Base-by-base conservation (phyloP, 139 green algal species). In the Desmodesmus armatus region DNA sequence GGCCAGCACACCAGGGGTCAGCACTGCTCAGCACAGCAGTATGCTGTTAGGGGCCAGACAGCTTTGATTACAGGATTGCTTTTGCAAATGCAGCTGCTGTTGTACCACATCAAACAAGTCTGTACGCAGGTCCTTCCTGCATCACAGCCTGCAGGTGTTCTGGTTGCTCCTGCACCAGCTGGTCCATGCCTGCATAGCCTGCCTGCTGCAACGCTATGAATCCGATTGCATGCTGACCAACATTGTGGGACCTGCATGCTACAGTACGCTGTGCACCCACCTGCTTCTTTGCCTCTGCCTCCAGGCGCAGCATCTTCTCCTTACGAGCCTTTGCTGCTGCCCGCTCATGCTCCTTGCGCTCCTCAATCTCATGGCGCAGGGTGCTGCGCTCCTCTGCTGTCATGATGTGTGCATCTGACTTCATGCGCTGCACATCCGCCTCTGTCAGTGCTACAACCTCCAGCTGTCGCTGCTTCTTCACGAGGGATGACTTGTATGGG, bases 261-360 rank as follows among this genome's bases (percentile, higher is more conserved):
- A n/a, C n/a, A n/a, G n/a, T n/a, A n/a, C n/a, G n/a, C n/a, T n/a
- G n/a, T n/a, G n/a, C n/a, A n/a, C 66, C 29, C 27, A 85, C 80
- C 72, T 91, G 82, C 82, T 92, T 91, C 65, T 86, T 91, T 3
- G 90, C 76, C 70, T 96, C 92, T 89, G 95, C 93, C 58, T 94
- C 92, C 40, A 95, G 87, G 88, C 89, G 75, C 43, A 95, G 71
- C 93, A 96, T 96, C 33, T 91, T 91, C 78, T 95, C 85, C 87
- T 97, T 96, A 70, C 92, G 91, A 31, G 89, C 88, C 31, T 93
- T 91, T 21, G 88, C 86, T 11, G 92, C 80, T 27, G 82, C 82
- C 29, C 55, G 23, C 37, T 73, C 70, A 25, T 72, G 19, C 39
- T 75, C 71, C 44, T 67, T 69, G 31, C 51, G 82, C 70, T 74